phyloP scores from a whole-genome alignment of 805 yeast genomes.

The Yueomyces sinensis region DNA sequence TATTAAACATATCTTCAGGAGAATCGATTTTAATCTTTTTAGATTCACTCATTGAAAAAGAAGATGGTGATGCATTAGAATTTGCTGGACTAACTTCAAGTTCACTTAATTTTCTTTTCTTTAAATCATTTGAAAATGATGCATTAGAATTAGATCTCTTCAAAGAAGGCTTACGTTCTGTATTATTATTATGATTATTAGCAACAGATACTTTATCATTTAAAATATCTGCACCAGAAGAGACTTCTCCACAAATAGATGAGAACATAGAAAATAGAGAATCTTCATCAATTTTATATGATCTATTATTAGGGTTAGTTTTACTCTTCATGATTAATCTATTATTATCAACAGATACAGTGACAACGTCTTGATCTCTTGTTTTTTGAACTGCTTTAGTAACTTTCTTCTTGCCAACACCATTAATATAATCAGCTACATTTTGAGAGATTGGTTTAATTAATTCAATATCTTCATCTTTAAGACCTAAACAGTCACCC shows the following conservation, averaged over 20 bases:
- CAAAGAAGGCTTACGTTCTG: background rate
- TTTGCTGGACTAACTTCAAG: constrained; percentile 10
- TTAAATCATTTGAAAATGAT: constrained; percentile 1
- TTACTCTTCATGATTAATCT: constrained; percentile 20
- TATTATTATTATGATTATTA: background rate
- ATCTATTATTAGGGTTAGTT: constrained; percentile 2
- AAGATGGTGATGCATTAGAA: constrained; percentile 14
- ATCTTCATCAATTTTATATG: constrained; percentile 7
- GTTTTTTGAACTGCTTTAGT: constrained; percentile 20
- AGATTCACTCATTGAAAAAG: constrained; percentile 22
- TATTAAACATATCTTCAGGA: constrained; percentile 21
- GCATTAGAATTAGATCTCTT: background rate
- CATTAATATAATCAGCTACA: constrained; percentile 18
- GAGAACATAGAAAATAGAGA: constrained; percentile 16
- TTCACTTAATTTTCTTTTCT: constrained; percentile 19
- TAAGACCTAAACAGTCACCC: constrained; percentile 21
- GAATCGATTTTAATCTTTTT: constrained; percentile 23
- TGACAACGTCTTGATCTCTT: constrained; percentile 21
- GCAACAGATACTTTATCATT: constrained; percentile 2
- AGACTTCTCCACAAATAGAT: constrained; percentile 10
- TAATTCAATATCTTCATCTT: constrained; percentile 16
- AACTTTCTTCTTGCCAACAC: constrained; percentile 22
- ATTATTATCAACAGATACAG: constrained; percentile 12
- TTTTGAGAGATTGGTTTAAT: constrained; percentile 11
- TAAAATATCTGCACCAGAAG: constrained; percentile 8